Conservation (phyloP, 2,329 filamentous ascomycete species). For the Aspergillus chevalieri region DNA sequence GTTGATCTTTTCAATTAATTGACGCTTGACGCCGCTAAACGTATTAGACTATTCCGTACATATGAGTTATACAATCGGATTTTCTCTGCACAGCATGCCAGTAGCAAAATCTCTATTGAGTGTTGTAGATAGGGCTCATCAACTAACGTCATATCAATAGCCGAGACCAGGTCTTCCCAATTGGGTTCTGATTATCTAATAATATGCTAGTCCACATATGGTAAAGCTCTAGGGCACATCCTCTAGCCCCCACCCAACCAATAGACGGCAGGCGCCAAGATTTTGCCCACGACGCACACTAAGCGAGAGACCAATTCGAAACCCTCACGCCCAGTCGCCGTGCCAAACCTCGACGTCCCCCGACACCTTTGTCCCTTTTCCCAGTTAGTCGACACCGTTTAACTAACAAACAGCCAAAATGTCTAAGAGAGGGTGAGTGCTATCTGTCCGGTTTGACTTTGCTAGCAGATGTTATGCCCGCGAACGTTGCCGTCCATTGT, state of each 20-base stretch:
- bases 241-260: conserved; percentile 12
- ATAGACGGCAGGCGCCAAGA: conserved; percentile 32
- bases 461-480: not conserved
- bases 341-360: conserved; percentile 22
- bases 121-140: too few relatives aligned
- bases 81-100: not conserved
- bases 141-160: too few relatives aligned
- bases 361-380: conserved; percentile 25
- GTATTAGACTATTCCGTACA: not conserved
- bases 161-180: too few relatives aligned
- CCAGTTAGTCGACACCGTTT: conserved; percentile 32
- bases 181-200: not conserved
- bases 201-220: conserved; percentile 6
- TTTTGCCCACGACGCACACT: conserved; percentile 39
- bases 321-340: conserved; percentile 14
- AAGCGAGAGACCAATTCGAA: conserved; percentile 39
- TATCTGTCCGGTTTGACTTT: not conserved
- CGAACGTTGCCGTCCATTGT: not conserved
- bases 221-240: conserved; percentile 36
- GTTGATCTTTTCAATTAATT: not conserved
- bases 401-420: conserved; percentile 41
- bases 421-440: conserved; percentile 48
- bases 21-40: not conserved
- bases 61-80: not conserved
- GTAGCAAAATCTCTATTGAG: too few relatives aligned